These are phyloP conservation scores for Penicillium salamii DNA, from an alignment of 495 filamentous ascomycete genomes.

Conservation along the genomic window DNA sequence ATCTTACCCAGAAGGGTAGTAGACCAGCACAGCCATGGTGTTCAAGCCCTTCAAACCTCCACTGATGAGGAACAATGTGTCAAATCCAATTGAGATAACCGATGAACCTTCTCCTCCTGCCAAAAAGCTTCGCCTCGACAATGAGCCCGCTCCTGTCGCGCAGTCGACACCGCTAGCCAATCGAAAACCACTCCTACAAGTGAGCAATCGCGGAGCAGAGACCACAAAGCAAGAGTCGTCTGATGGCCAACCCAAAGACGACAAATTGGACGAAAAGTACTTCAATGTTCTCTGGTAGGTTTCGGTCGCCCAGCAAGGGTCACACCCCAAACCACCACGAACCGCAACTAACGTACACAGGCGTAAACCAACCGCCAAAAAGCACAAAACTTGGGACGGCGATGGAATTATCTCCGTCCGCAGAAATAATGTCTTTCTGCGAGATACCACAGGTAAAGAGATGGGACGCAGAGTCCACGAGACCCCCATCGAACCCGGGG, in stretches of 20 bases:
- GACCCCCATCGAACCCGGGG: conserved; percentile 57
- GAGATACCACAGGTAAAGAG: conserved; percentile 64
- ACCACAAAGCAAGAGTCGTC: conserved; percentile 5
- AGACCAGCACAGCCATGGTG: conserved; percentile 32
- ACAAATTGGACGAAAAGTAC: conserved; percentile 44
- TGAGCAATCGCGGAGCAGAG: conserved; percentile 24
- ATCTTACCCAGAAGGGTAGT: not conserved
- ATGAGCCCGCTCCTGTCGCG: conserved; percentile 11
- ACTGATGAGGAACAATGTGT: conserved; percentile 34
- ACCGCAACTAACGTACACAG: conserved; percentile 31
- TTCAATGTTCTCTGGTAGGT: conserved; percentile 67
- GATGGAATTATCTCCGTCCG: conserved; percentile 64
- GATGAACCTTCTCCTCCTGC: conserved; percentile 19
- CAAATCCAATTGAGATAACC: not conserved
- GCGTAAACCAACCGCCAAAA: conserved; percentile 74
- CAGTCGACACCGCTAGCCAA: conserved; percentile 6
- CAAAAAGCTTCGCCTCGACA: conserved; percentile 29
- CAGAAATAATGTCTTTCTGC: conserved; percentile 58
- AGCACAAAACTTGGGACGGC: conserved; percentile 88
- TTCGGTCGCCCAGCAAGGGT: not conserved
- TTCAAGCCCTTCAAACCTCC: conserved; percentile 48
- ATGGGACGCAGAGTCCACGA: conserved; percentile 60
- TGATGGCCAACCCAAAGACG: conserved; percentile 1
- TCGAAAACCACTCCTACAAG: conserved; percentile 33
- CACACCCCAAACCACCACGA: not conserved